Evolutionary conservation across 176 grass and related monocot genomes (phyloP).

Genomic region (Oryza rufipogon): DNA sequence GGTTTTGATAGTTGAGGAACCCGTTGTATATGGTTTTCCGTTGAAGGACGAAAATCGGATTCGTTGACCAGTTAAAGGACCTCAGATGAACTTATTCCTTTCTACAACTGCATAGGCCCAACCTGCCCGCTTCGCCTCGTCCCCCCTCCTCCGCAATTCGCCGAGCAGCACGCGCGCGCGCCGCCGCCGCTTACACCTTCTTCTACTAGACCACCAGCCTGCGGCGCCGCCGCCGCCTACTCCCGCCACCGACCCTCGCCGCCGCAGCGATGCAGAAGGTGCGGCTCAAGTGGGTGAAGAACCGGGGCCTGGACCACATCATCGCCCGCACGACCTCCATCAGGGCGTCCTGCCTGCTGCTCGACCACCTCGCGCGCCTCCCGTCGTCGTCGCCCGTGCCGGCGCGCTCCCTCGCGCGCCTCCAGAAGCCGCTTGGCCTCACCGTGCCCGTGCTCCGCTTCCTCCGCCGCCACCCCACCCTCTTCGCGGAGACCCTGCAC

Average conservation of each 20-base stretch:
- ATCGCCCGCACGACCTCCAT: conserved; percentile 80
- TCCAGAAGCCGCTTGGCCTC: conserved; percentile 79
- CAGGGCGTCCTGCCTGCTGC: conserved; percentile 75
- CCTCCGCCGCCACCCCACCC: conserved; percentile 87
- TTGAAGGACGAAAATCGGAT: no score
- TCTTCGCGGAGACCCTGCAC: conserved; percentile 73
- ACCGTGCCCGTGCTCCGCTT: conserved; percentile 86
- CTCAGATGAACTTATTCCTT: no score
- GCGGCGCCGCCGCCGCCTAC: no score
- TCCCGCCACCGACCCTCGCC: no score
- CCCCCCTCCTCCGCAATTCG: no score
- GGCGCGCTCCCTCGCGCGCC: conserved; percentile 62
- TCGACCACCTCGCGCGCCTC: conserved; percentile 74
- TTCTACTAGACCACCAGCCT: no score
- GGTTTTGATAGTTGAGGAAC: no score
- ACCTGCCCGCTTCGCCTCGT: no score
- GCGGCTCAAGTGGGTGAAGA: conserved; percentile 96
- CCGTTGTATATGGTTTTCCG: no score
- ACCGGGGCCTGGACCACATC: conserved; percentile 89
- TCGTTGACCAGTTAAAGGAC: no score
- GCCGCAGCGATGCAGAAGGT: conserved; percentile 68
- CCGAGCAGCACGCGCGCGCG: background rate
- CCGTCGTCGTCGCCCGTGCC: conserved; percentile 49
- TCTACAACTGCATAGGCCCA: no score
- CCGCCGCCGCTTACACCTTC: conserved; percentile 13